phyloP scores from a whole-genome alignment of 345 rosid species.

The Limnanthes douglasii region DNA sequence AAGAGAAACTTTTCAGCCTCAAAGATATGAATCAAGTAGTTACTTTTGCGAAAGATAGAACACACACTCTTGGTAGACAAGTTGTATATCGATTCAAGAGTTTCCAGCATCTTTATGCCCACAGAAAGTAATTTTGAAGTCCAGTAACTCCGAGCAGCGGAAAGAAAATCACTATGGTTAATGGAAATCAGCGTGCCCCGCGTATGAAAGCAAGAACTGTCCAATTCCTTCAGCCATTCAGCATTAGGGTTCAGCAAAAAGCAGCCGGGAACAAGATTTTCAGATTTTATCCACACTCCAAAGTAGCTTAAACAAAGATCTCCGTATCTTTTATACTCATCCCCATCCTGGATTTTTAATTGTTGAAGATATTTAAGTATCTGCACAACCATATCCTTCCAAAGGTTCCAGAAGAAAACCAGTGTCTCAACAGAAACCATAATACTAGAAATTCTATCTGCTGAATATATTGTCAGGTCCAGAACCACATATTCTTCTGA shows the following conservation, averaged over 20 bases:
- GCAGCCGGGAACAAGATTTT: constrained; percentile 10
- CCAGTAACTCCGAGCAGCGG: constrained; percentile 7
- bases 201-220: no score
- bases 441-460: not conserved
- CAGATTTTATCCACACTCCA: constrained; percentile 29
- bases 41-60: constrained; percentile 11
- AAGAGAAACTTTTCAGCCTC: no score
- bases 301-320: constrained; percentile 32
- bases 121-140: no score
- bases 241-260: constrained; percentile 18
- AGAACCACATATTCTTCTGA: constrained; percentile 14
- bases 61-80: not conserved
- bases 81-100: no score
- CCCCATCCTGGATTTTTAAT: not conserved
- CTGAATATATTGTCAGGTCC: constrained; percentile 10
- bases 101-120: no score
- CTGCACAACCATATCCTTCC: constrained; percentile 18
- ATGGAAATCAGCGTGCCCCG: no score
- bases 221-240: no score
- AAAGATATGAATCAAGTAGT: no score
- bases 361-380: constrained; percentile 9
- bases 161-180: no score
- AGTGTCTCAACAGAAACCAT: constrained; percentile 19
- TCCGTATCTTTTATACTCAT: constrained; percentile 5
- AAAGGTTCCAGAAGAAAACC: constrained; percentile 28